phyloP scores from a whole-genome alignment of 2,329 filamentous ascomycete genomes.

The Ophiobolus disseminans region DNA sequence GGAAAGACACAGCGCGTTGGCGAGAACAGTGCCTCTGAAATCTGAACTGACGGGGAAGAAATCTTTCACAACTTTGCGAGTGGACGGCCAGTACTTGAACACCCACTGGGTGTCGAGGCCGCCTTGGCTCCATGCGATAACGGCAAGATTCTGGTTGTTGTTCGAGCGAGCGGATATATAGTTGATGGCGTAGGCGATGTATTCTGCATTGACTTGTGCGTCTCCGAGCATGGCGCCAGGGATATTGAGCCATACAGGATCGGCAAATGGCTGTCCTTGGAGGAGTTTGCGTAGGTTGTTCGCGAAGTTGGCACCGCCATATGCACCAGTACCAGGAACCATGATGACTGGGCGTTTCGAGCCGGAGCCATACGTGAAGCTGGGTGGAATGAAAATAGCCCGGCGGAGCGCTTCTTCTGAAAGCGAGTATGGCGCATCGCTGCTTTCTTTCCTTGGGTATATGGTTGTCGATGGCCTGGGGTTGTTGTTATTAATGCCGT shows the following conservation, averaged over 20 bases:
- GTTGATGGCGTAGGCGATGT: constrained; percentile 65
- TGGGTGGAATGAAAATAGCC: constrained; percentile 61
- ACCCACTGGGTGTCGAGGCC: constrained; percentile 64
- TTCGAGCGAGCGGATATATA: constrained; percentile 56
- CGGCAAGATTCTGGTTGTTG: constrained; percentile 20
- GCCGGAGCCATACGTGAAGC: constrained; percentile 52
- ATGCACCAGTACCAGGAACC: constrained; percentile 61
- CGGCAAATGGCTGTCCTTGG: constrained; percentile 26
- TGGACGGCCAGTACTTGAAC: constrained; percentile 64
- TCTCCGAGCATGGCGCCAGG: constrained; percentile 57
- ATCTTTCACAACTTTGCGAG: constrained; percentile 54
- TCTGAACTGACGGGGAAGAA: constrained; percentile 62
- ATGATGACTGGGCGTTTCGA: constrained; percentile 59
- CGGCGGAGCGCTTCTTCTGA: constrained; percentile 55
- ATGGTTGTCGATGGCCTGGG: constrained; percentile 27
- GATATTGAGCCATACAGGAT: constrained; percentile 63
- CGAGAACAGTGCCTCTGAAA: constrained; percentile 58
- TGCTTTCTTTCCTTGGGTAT: constrained; percentile 48
- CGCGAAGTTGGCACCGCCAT: constrained; percentile 55
- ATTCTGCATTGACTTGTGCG: constrained; percentile 61
- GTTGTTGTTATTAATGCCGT: constrained; percentile 34
- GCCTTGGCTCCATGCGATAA: constrained; percentile 65
- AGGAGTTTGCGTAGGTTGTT: constrained; percentile 61
- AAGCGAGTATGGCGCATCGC: constrained; percentile 59
- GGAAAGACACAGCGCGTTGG: constrained; percentile 34